phyloP scores from a whole-genome alignment of 495 filamentous ascomycete species.

The Terfezia boudieri region DNA sequence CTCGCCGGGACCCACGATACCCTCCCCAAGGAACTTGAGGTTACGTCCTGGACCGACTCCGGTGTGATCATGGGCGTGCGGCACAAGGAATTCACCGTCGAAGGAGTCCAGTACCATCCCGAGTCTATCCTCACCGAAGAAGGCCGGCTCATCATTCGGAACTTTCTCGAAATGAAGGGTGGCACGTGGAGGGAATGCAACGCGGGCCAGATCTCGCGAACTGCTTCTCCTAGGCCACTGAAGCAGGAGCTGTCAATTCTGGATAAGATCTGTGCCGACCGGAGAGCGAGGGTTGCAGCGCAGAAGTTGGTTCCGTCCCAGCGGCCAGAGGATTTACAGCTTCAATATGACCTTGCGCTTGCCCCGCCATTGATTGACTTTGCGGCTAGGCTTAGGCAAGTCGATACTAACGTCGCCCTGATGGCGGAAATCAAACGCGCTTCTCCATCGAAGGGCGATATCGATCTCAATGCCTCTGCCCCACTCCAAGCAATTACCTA shows the following conservation, averaged over 20 bases:
- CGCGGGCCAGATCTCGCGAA: slow-evolving; percentile 22
- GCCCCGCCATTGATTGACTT: slow-evolving; percentile 73
- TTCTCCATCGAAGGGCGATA: slow-evolving; percentile 89
- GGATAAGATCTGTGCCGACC: slow-evolving; percentile 74
- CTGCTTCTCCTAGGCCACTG: slow-evolving; percentile 9
- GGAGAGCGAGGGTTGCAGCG: slow-evolving; percentile 48
- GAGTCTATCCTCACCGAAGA: slow-evolving; percentile 88
- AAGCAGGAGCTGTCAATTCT: slow-evolving; percentile 34
- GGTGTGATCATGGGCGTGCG: slow-evolving; percentile 90
- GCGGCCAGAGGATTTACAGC: slow-evolving; percentile 64
- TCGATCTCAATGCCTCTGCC: slow-evolving; percentile 67
- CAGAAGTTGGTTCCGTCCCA: slow-evolving; percentile 78
- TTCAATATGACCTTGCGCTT: slow-evolving; percentile 59
- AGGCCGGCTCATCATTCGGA: slow-evolving; percentile 71
- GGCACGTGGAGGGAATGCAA: slow-evolving; percentile 80
- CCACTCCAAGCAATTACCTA: slow-evolving; percentile 80
- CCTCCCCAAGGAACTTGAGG: slow-evolving; percentile 66
- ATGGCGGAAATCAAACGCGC: slow-evolving; percentile 96
- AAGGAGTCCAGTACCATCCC: slow-evolving; percentile 94
- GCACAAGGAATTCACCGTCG: slow-evolving; percentile 71
- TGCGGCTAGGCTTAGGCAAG: slow-evolving; percentile 46
- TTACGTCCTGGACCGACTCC: slow-evolving; percentile 71
- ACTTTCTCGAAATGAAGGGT: slow-evolving; percentile 67
- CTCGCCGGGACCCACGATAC: slow-evolving; percentile 81
- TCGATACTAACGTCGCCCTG: slow-evolving; percentile 35